Evolutionary conservation across 805 yeast genomes (phyloP).

Genomic region (Phaffomyces thermotolerans): DNA sequence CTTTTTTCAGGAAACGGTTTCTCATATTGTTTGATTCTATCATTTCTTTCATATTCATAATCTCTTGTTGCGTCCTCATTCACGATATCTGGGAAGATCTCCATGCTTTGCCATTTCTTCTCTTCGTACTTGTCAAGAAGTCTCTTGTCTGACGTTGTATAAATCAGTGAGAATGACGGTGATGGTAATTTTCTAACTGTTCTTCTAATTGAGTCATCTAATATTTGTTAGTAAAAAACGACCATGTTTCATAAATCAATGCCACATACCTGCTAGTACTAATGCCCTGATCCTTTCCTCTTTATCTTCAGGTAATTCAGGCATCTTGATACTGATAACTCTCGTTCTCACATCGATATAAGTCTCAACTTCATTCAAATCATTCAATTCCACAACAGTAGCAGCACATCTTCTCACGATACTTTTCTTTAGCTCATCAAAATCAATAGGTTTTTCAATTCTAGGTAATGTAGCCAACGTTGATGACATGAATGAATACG

Average conservation of each 20-base stretch:
- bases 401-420: conserved; percentile 48
- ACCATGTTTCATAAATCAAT: too few relatives aligned
- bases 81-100: conserved; percentile 51
- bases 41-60: conserved; percentile 49
- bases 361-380: conserved; percentile 41
- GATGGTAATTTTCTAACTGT: conserved; percentile 66
- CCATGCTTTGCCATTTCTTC: conserved; percentile 27
- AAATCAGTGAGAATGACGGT: conserved; percentile 57
- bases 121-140: conserved; percentile 22
- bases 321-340: conserved; percentile 52
- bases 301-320: conserved; percentile 36
- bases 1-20: conserved; percentile 26
- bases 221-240: conserved; percentile 10
- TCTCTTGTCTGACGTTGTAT: conserved; percentile 37
- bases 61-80: conserved; percentile 38
- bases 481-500: conserved; percentile 49
- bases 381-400: conserved; percentile 32
- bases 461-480: conserved; percentile 55
- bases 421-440: conserved; percentile 34
- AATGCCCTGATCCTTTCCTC: conserved; percentile 28
- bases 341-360: conserved; percentile 61
- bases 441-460: conserved; percentile 31
- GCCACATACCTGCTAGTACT: conserved; percentile 35
- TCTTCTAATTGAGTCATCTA: conserved; percentile 36
- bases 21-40: conserved; percentile 27